phyloP scores from a whole-genome alignment of 2,329 filamentous ascomycete species.

The Teratosphaeria pseudoeucalypti region DNA sequence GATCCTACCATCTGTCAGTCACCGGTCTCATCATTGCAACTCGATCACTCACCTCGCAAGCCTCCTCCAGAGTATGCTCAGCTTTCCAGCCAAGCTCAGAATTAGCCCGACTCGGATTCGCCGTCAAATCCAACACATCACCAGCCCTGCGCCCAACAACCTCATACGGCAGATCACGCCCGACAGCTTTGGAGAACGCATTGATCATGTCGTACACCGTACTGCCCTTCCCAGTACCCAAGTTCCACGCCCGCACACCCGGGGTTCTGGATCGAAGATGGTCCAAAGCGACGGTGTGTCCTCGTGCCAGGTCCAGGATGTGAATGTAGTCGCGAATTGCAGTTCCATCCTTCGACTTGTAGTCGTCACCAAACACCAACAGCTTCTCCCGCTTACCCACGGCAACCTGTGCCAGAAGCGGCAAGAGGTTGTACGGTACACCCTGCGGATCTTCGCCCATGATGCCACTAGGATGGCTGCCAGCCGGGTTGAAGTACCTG shows the following conservation, averaged over 20 bases:
- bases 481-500: constrained; percentile 96
- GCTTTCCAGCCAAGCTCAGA: constrained; percentile 88
- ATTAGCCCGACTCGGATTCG: constrained; percentile 80
- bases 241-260: constrained; percentile 90
- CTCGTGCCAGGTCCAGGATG: constrained; percentile 77
- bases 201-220: constrained; percentile 98
- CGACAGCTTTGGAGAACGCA: constrained; percentile 80
- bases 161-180: constrained; percentile 75
- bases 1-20: constrained; percentile 41
- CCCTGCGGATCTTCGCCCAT: constrained; percentile 98
- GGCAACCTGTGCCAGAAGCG: constrained; percentile 87
- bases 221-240: constrained; percentile 87
- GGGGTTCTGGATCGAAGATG: constrained; percentile 76
- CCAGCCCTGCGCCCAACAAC: constrained; percentile 73
- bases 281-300: constrained; percentile 81
- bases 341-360: constrained; percentile 79
- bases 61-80: constrained; percentile 78
- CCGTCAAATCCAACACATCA: constrained; percentile 89
- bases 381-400: constrained; percentile 92
- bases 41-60: constrained; percentile 51
- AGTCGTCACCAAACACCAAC: constrained; percentile 90
- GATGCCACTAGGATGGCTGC: constrained; percentile 85
- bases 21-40: not conserved
- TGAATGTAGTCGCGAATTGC: constrained; percentile 98
- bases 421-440: constrained; percentile 89